A percentile compares a stretch with the other conserved stretches of the same genome.
Conservation (phyloP, 2,329 filamentous ascomycete species). For the Talaromyces piceae region DNA sequence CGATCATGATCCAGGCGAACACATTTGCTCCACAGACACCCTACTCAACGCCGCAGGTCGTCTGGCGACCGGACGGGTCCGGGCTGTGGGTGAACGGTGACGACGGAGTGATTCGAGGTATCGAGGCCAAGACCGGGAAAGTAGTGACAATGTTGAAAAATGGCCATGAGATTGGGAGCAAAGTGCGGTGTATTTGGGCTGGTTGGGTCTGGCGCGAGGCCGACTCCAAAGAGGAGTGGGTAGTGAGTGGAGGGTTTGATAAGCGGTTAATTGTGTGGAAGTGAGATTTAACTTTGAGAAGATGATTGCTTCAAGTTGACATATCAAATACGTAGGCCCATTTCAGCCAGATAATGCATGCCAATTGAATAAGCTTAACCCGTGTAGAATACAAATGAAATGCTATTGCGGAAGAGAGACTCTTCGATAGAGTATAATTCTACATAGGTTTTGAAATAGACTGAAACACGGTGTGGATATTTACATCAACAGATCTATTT, state of each 20-base stretch:
- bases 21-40: conserved; percentile 57
- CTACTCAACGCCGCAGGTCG: conserved; percentile 55
- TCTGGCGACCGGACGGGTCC: conserved; percentile 54
- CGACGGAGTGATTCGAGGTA: conserved; percentile 54
- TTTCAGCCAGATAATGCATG: too few species aligned
- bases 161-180: conserved; percentile 51
- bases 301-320: too few species aligned
- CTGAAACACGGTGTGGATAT: conserved; percentile 25
- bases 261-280: conserved; percentile 54
- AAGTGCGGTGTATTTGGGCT: conserved; percentile 53
- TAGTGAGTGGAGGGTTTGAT: conserved; percentile 60
- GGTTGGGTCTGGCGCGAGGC: conserved; percentile 34
- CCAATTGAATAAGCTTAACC: background rate
- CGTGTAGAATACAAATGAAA: conserved; percentile 15
- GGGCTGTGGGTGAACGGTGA: conserved; percentile 60
- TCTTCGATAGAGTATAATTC: conserved; percentile 31
- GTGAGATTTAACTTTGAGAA: background rate
- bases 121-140: conserved; percentile 54
- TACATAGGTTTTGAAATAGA: conserved; percentile 23
- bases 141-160: conserved; percentile 42
- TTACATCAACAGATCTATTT: conserved; percentile 39
- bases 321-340: too few species aligned
- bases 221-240: conserved; percentile 40
- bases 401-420: conserved; percentile 12
- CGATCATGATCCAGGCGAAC: conserved; percentile 52